Evolutionary conservation across 495 filamentous ascomycete genomes (phyloP).

Genomic region (Penicillium parvum): DNA sequence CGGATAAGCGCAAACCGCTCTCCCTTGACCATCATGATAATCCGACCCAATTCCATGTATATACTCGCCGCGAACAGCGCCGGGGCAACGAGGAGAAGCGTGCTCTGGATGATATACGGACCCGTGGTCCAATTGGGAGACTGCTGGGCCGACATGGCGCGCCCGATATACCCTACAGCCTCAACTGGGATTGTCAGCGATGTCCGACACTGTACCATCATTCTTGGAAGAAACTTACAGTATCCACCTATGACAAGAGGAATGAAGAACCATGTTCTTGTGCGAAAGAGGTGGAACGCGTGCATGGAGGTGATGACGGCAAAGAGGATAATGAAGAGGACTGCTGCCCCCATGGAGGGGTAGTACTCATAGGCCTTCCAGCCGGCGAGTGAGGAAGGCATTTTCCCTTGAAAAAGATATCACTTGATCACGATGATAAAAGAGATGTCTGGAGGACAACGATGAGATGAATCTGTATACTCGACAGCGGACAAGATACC

Average conservation of each 20-base stretch:
- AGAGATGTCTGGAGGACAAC: too few species aligned
- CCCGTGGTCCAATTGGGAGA: constrained; percentile 23
- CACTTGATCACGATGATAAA: too few species aligned
- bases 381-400: background rate
- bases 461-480: too few species aligned
- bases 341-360: constrained; percentile 45
- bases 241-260: constrained; percentile 51
- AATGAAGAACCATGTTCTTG: constrained; percentile 51
- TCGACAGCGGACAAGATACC: background rate
- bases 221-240: constrained; percentile 33
- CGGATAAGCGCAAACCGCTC: constrained; percentile 22
- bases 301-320: constrained; percentile 37
- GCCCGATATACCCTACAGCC: constrained; percentile 38
- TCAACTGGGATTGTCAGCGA: constrained; percentile 25
- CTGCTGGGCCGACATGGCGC: constrained; percentile 31
- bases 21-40: constrained; percentile 39
- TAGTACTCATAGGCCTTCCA: constrained; percentile 36
- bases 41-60: constrained; percentile 50
- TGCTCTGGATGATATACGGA: constrained; percentile 39
- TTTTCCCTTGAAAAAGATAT: too few species aligned
- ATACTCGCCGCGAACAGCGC: constrained; percentile 50
- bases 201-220: background rate
- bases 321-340: constrained; percentile 51
- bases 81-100: constrained; percentile 38
- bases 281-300: constrained; percentile 39